phyloP scores from a whole-genome alignment of 441 rosid species.

The Eutrema salsugineum region DNA sequence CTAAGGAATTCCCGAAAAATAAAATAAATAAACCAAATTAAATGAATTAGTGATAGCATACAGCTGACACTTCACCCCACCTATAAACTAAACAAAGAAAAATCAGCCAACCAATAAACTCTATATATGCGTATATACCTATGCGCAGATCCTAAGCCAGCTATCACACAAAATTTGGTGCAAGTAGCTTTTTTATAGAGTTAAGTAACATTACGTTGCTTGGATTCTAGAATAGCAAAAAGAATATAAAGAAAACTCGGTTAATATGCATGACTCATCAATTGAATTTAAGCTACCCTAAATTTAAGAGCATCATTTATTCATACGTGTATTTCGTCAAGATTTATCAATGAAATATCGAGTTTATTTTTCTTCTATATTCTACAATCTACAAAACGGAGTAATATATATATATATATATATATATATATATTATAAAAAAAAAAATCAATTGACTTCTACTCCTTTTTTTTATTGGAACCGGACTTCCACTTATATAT shows the following conservation, averaged over 20 bases:
- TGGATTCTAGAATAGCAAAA: not conserved
- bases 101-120: constrained; percentile 39
- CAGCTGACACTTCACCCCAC: constrained; percentile 32
- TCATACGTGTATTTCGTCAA: not conserved
- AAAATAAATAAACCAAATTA: not conserved
- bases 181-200: constrained; percentile 10
- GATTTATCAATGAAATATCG: not conserved
- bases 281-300: not conserved
- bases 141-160: constrained; percentile 16
- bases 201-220: constrained; percentile 23
- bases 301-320: not conserved
- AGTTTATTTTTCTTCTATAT: not conserved
- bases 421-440: no score
- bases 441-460: not conserved
- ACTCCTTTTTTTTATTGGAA: not conserved
- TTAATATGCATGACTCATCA: not conserved
- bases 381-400: no score
- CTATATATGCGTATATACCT: not conserved
- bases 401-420: no score
- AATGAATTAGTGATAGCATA: not conserved
- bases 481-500: not conserved
- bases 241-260: not conserved
- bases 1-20: constrained; percentile 39
- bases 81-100: no score
- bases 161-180: constrained; percentile 16